Conservation (phyloP, 1,284 basidiomycete species). For the Rugosomyces carneus region DNA sequence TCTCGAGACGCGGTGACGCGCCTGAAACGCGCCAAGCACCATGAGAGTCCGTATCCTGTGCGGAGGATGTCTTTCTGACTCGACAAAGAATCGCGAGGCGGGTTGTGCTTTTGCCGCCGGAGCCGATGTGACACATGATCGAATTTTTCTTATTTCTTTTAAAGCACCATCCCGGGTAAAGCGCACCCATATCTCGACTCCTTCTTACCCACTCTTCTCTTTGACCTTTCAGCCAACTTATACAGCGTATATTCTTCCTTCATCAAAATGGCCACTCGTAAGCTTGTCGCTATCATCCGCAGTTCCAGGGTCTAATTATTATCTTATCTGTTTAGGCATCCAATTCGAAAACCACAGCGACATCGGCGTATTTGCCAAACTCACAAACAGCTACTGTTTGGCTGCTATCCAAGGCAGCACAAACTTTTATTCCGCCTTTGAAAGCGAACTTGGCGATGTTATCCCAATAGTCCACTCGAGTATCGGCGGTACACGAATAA, state of each 20-base stretch:
- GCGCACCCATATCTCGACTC: slow-evolving; percentile 9
- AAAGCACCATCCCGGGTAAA: background rate
- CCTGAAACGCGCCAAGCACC: slow-evolving; percentile 8
- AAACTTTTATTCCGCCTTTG: slow-evolving; percentile 98
- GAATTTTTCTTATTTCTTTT: slow-evolving; percentile 4
- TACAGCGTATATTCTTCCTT: background rate
- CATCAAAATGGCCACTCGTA: slow-evolving; percentile 60
- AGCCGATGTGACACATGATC: slow-evolving; percentile 9
- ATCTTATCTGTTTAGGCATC: slow-evolving; percentile 49
- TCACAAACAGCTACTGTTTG: slow-evolving; percentile 95
- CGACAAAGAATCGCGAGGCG: background rate
- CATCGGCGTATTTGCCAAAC: slow-evolving; percentile 90
- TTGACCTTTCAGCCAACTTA: background rate
- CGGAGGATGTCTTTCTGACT: background rate
- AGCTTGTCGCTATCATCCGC: slow-evolving; percentile 20
- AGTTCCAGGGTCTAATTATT: slow-evolving; percentile 5
- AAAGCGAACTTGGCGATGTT: slow-evolving; percentile 90
- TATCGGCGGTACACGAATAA: slow-evolving; percentile 92
- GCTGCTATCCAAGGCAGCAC: slow-evolving; percentile 91
- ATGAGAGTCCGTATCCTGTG: slow-evolving; percentile 2
- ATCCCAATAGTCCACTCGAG: slow-evolving; percentile 96
- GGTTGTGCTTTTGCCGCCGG: too few species aligned
- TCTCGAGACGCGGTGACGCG: slow-evolving; percentile 8
- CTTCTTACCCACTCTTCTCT: slow-evolving; percentile 3
- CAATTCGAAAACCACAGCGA: slow-evolving; percentile 98